phyloP scores from a whole-genome alignment of 108 stramenopile genomes.

The Nitzschia sp. region DNA sequence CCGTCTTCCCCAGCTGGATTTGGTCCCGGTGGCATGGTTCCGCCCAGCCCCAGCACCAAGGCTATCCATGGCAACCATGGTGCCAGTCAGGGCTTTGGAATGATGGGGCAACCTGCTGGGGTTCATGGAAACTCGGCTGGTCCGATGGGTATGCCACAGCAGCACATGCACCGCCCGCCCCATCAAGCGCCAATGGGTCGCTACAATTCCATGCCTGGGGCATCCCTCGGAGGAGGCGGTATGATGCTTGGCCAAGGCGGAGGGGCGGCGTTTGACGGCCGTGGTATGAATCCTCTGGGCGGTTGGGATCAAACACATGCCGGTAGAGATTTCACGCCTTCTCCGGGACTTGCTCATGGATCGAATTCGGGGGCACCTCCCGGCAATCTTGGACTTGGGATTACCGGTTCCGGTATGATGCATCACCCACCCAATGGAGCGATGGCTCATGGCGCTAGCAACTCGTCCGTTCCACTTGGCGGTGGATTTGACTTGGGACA shows the following conservation, averaged over 20 bases:
- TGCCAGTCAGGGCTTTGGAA: background rate
- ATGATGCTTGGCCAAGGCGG: background rate
- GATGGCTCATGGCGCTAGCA: background rate
- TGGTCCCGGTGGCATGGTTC: background rate
- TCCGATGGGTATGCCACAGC: constrained; percentile 4
- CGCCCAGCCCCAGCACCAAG: background rate
- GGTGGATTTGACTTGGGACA: background rate
- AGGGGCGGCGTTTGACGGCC: background rate
- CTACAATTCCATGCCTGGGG: background rate
- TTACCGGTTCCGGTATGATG: background rate
- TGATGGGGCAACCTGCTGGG: background rate
- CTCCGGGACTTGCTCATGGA: background rate
- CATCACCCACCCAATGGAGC: background rate
- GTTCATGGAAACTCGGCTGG: background rate
- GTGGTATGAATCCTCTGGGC: background rate
- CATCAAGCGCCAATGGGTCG: background rate
- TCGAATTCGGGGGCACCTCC: background rate
- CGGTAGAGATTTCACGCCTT: background rate
- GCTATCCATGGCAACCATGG: background rate
- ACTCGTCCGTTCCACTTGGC: background rate
- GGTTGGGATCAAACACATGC: background rate
- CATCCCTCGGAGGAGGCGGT: background rate
- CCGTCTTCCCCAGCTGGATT: background rate
- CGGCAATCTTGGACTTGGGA: background rate
- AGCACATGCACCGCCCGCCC: background rate